Evolutionary conservation across 345 rosid species (phyloP), one percentile per base, ranked within the genome.

Genomic region (Erysimum cheiranthoides): DNA sequence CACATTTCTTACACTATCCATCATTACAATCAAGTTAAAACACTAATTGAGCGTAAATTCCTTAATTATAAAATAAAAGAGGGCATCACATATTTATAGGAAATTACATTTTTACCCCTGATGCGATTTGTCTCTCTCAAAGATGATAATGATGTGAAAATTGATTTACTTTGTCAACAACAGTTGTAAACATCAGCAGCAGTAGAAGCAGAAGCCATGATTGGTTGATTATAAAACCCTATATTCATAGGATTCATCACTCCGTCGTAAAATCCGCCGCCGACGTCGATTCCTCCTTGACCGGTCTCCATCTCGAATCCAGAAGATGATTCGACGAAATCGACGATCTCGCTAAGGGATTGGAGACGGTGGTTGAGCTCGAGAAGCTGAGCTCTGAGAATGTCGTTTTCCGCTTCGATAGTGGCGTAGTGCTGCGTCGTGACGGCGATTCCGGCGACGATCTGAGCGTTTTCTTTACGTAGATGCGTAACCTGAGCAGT

Each of bases 341-440:
- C 47, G 28, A 88, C 46, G 66, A 95, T 95, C 68, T 88, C 97
- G 74, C 83, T 73, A 61, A 95, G 84, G 10, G 97, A 92, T 7
- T 82, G 80, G 2, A 95, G 80, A 43, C 98, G 82, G 16, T 83
- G 83, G 52, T 75, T 82, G 4, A 95, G 91, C 83, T 92, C 97
- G 6, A 65, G 14, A 18, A 82, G 68, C 83, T 90, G 97, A 62
- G 96, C 97, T 73, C 86, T 83, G 17, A 92, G 87, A 8, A 95
- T 47, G 1, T 91, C 80, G 84, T 92, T 95, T 53, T 90, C 93
- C 1, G 90, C 82, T 74, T 90, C 97, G 4, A 90, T 31, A 8
- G 46, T 73, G 74, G 78, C 32, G 69, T 60, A 84, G 50, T 85
- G 91, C 53, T 83, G 86, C 13, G 82, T 70, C 56, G 94, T 84